Percentiles rank a stretch among this genome's conserved stretches.
These are phyloP conservation scores for Entrophospora sp. DNA, from an alignment of 192 early-diverging fungal species.

Conservation along the genomic window DNA sequence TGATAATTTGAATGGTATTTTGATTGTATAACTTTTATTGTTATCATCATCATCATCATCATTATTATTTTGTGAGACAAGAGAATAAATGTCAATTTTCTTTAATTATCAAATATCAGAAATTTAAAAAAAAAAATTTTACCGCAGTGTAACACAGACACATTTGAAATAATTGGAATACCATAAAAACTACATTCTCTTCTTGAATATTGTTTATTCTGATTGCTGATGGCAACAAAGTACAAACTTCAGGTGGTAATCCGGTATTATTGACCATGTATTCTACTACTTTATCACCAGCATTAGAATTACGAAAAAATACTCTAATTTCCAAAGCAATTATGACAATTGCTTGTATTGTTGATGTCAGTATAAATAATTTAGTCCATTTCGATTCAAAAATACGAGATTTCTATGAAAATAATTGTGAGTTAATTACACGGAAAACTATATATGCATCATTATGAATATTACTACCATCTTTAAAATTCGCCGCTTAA, in stretches of 20 bases:
- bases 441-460: no score
- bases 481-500: no score
- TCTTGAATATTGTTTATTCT: not conserved
- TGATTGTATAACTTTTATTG: slow-evolving; percentile 18
- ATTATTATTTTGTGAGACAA: no score
- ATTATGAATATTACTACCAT: no score
- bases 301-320: not conserved
- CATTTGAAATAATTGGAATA: slow-evolving; percentile 8
- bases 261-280: no score
- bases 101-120: not conserved
- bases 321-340: not conserved
- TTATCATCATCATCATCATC: no score
- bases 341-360: not conserved
- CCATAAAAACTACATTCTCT: slow-evolving; percentile 11
- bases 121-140: not conserved
- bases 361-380: not conserved
- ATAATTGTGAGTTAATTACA: no score
- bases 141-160: slow-evolving; percentile 7
- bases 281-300: no score
- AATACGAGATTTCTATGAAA: no score
- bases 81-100: not conserved
- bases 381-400: slow-evolving; percentile 1
- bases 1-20: slow-evolving; percentile 4
- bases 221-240: not conserved
- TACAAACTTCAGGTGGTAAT: not conserved